phyloP scores from a whole-genome alignment of 2,329 filamentous ascomycete genomes.

The Trichoderma asperellum region DNA sequence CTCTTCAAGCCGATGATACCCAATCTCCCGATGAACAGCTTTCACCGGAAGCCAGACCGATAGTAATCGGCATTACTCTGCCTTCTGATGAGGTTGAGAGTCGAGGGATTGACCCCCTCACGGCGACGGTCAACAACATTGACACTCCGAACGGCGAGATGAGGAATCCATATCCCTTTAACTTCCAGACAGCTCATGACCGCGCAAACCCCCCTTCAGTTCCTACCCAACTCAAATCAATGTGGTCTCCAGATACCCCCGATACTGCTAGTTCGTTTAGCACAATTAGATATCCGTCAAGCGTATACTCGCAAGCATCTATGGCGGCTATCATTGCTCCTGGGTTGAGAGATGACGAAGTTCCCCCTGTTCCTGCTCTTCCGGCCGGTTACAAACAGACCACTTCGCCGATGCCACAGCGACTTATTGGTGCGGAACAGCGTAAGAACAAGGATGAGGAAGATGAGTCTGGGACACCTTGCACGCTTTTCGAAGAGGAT shows the following conservation, averaged over 20 bases:
- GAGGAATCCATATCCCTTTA: slow-evolving; percentile 18
- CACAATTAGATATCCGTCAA: slow-evolving; percentile 55
- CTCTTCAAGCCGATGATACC: slow-evolving; percentile 35
- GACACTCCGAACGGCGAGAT: slow-evolving; percentile 10
- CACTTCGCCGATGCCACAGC: slow-evolving; percentile 38
- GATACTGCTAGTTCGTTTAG: slow-evolving; percentile 51
- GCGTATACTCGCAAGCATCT: slow-evolving; percentile 63
- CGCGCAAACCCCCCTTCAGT: slow-evolving; percentile 31
- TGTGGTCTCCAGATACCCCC: slow-evolving; percentile 66
- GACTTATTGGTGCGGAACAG: slow-evolving; percentile 44
- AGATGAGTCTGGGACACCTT: slow-evolving; percentile 60
- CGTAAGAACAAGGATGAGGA: slow-evolving; percentile 45
- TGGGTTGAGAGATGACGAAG: slow-evolving; percentile 37
- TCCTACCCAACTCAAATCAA: slow-evolving; percentile 48
- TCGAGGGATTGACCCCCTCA: slow-evolving; percentile 53
- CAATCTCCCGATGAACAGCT: slow-evolving; percentile 50
- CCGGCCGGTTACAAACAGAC: slow-evolving; percentile 49
- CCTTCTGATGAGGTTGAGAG: slow-evolving; percentile 49
- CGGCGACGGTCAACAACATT: slow-evolving; percentile 48
- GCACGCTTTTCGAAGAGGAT: slow-evolving; percentile 73
- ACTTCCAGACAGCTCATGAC: slow-evolving; percentile 3
- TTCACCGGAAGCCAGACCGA: slow-evolving; percentile 71
- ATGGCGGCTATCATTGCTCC: slow-evolving; percentile 37
- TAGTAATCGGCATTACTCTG: slow-evolving; percentile 72
- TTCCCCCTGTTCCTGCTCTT: slow-evolving; percentile 64